Evolutionary conservation across 495 filamentous ascomycete genomes (phyloP).

Genomic region (Melanomma pulvis-pyrius): DNA sequence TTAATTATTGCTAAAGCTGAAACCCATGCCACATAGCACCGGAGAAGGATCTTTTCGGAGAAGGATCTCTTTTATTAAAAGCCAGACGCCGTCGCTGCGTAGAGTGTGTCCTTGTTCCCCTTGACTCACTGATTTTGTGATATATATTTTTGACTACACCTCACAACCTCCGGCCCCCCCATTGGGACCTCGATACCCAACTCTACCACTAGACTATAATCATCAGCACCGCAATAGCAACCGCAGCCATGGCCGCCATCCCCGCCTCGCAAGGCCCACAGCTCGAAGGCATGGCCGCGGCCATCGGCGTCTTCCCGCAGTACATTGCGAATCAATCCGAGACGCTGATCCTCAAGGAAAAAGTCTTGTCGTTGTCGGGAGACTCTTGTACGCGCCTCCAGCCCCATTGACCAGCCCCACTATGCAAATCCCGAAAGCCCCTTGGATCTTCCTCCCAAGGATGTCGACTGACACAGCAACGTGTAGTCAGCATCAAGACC

Average conservation of each 20-base stretch:
- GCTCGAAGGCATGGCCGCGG: conserved; percentile 5
- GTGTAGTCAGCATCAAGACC: conserved; percentile 53
- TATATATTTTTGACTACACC: not conserved
- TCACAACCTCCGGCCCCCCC: not conserved
- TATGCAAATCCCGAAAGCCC: not conserved
- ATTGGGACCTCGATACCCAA: not conserved
- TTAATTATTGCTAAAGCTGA: not conserved
- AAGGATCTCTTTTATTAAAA: not conserved
- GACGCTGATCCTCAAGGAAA: conserved; percentile 58
- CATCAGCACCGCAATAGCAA: too few relatives aligned
- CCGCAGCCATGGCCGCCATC: conserved; percentile 1
- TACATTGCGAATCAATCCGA: conserved; percentile 53
- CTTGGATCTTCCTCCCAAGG: not conserved
- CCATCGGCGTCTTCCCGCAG: conserved; percentile 53
- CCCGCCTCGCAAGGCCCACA: not conserved
- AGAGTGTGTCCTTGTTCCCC: not conserved
- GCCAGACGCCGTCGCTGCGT: not conserved
- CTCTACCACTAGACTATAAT: too few relatives aligned
- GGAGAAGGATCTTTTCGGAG: not conserved
- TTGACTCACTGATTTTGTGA: not conserved
- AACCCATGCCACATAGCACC: not conserved
- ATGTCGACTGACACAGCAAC: not conserved
- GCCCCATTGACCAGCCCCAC: too few relatives aligned
- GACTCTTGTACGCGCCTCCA: conserved; percentile 49
- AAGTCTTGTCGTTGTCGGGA: conserved; percentile 56